Percentiles rank a stretch among this genome's conserved stretches.
Evolutionary conservation across 2,329 filamentous ascomycete species (phyloP).

Genomic region (Claviceps sp.): DNA sequence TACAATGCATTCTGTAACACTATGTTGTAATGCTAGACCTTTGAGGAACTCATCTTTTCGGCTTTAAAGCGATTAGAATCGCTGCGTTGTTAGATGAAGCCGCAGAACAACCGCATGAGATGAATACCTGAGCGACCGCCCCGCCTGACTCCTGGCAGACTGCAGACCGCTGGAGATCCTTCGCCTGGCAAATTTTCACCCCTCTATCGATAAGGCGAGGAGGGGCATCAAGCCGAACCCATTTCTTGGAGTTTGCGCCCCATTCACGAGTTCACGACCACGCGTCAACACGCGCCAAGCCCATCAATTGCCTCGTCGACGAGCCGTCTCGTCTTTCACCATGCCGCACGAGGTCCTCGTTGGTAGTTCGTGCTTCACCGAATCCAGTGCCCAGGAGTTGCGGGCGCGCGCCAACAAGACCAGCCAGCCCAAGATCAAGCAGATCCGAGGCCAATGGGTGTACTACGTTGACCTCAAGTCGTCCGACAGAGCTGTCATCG

Average conservation of each 20-base stretch:
- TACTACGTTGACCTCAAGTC: conserved; percentile 54
- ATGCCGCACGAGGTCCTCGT: conserved; percentile 25
- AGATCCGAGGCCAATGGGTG: conserved; percentile 40
- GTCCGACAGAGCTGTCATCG: conserved; percentile 28
- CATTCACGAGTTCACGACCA: background rate
- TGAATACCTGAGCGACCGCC: no score
- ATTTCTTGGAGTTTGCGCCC: background rate
- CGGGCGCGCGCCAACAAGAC: conserved; percentile 30
- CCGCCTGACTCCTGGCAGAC: no score
- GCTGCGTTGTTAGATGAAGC: no score
- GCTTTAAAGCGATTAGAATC: no score
- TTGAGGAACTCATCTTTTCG: no score
- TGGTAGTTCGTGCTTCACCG: conserved; percentile 36
- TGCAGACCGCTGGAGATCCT: no score
- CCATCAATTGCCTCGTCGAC: background rate
- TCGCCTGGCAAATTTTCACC: conserved; percentile 8
- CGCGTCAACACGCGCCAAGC: background rate
- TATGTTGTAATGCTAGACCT: no score
- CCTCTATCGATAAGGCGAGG: conserved; percentile 9
- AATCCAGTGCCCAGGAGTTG: conserved; percentile 30
- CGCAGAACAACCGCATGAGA: no score
- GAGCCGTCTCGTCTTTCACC: conserved; percentile 7
- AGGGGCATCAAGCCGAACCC: conserved; percentile 5
- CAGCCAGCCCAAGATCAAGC: conserved; percentile 29
- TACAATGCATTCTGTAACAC: no score